Conservation (phyloP, 2,329 filamentous ascomycete genomes). For the Alternaria conjuncta region DNA sequence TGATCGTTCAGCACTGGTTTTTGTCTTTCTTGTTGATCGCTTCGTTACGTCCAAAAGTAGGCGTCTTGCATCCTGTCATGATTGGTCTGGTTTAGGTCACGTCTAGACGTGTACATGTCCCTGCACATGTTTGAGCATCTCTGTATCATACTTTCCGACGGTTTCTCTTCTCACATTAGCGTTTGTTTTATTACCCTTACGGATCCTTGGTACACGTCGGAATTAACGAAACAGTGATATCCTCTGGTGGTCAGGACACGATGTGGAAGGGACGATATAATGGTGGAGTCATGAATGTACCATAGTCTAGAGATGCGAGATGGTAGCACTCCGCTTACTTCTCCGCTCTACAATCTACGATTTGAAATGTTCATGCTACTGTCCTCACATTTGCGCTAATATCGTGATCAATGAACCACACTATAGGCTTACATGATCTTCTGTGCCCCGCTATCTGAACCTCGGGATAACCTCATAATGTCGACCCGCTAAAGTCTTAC, state of each 20-base stretch:
- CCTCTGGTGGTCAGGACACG: constrained; percentile 24
- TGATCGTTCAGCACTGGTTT: constrained; percentile 20
- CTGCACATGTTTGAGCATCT: constrained; percentile 31
- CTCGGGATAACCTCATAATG: constrained; percentile 9
- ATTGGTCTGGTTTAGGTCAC: constrained; percentile 32
- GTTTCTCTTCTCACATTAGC: constrained; percentile 37
- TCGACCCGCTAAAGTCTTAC: constrained; percentile 4
- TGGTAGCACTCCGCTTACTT: constrained; percentile 38
- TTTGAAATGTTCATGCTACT: constrained; percentile 16
- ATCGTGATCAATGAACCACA: background rate
- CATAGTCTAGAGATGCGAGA: constrained; percentile 40
- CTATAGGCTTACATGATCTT: background rate
- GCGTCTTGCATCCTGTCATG: constrained; percentile 47
- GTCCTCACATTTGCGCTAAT: background rate
- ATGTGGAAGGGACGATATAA: constrained; percentile 27
- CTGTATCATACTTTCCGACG: constrained; percentile 46
- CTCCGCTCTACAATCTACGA: constrained; percentile 37
- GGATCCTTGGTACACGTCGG: constrained; percentile 26
- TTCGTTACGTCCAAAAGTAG: constrained; percentile 44
- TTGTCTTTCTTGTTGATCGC: constrained; percentile 30
- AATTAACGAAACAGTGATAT: constrained; percentile 31
- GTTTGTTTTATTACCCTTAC: constrained; percentile 41
- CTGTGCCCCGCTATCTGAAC: constrained; percentile 3
- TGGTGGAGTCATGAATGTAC: constrained; percentile 31
- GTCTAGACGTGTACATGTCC: constrained; percentile 45